phyloP scores from a whole-genome alignment of 306 rosid species.

The Rosa lucieae region DNA sequence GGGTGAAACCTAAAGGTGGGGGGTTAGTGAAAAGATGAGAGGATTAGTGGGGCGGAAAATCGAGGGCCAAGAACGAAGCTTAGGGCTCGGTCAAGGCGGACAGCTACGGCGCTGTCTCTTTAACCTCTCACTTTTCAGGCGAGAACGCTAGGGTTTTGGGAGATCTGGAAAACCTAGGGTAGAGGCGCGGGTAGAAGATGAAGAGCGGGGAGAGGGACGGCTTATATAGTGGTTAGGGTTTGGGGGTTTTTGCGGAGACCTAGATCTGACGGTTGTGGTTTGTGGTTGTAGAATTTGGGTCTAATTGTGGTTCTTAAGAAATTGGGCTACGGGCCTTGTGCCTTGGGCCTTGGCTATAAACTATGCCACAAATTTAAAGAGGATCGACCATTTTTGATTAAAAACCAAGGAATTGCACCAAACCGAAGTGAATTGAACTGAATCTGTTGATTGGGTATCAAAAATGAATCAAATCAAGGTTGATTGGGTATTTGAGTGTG shows the following conservation, averaged over 20 bases:
- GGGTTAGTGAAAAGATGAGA: neutral
- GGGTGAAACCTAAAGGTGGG: neutral
- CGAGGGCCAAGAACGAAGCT: constrained; percentile 72
- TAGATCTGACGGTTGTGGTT: constrained; percentile 22
- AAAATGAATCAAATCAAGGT: no score
- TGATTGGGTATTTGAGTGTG: no score
- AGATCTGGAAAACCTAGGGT: constrained; percentile 16
- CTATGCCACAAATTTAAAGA: no score
- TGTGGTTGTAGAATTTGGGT: neutral
- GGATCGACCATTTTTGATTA: no score
- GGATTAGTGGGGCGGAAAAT: constrained; percentile 15
- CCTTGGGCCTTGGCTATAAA: no score
- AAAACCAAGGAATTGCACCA: no score
- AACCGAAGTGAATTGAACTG: no score
- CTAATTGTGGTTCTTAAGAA: neutral
- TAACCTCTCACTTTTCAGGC: constrained; percentile 42
- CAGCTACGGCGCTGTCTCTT: constrained; percentile 69
- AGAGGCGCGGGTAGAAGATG: constrained; percentile 3
- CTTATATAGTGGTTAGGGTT: neutral
- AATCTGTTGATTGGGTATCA: no score
- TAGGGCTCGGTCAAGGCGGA: constrained; percentile 63
- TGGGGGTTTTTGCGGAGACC: neutral
- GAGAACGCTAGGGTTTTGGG: constrained; percentile 5
- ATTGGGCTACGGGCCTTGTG: no score
- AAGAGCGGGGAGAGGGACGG: neutral